Evolutionary conservation across 164 flowering plant genomes (phyloP), one percentile per base, ranked within the genome.

Genomic region (Macadamia tetraphylla): DNA sequence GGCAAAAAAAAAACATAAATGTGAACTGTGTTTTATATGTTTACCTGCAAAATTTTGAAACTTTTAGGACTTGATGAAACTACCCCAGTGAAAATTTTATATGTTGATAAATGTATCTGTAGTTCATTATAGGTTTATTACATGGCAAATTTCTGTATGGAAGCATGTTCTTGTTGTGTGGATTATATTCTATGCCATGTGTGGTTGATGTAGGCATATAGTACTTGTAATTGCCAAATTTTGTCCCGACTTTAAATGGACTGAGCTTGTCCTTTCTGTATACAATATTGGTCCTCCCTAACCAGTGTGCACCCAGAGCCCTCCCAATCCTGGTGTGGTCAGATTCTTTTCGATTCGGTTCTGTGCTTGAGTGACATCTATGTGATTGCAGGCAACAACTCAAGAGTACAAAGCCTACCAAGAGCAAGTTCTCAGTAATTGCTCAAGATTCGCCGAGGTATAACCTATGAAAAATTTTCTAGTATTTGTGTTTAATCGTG

Each of bases 401-500:
- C 81, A 89, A 67, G 98, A 94, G 71, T 94, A 90, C 84, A 92
- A 79, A 76, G 97, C 96, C 63, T 94, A 94, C 70, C 97, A 91
- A 76, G 94, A 91, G 78, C 97, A 94, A 83, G 98, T 94, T 73
- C 94, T 92, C 67, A 81, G 80, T 46, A 94, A 94, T 67, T 92
- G 91, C 78, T 66, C 96, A 62, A 88, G 74, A 69, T 94, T 94
- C 78, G 98, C 99, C 9, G 78, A 92, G 91, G 97, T 94, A 82
- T 30, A 30, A 29, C 29, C 31, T 9, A 44, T 29, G 61, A 9
- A n/a, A 56, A 12, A 23, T 60, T 71, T 17, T 51, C 53, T 9
- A 6, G 29, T 6, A 29, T 60, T 11, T 17, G 2, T 6, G 29
- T 30, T 29, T 31, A 53, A 30, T 4, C 7, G 51, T 46, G 0